Base-by-base conservation (phyloP, 2,329 filamentous ascomycete genomes). In the Hypoxylon sp. region DNA sequence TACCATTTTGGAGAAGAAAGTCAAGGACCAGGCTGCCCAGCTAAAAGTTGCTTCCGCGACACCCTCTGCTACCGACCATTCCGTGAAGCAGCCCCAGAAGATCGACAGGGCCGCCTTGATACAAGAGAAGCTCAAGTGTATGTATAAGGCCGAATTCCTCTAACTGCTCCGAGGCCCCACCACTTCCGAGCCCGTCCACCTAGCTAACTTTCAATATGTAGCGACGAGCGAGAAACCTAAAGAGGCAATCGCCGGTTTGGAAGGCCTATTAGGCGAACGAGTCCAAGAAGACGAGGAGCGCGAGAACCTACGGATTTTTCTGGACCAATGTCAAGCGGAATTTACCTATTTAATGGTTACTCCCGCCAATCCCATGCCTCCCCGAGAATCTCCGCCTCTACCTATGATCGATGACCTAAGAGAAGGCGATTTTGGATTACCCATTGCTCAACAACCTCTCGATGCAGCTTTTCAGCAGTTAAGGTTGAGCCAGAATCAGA, bases 1-100 rank as follows among this genome's bases (percentile, higher is more conserved):
- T 51, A 80, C 86, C 45, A 90, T 97, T 73, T 80, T 97, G 57
- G 92, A 97, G 75, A 84, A 86, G 64, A 94, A 93, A 57, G 78
- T 97, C 65, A 91, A 89, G 72, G 88, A 90, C 57, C 90, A 96
- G 74, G 81, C 89, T 15, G 81, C 82, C 43, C 88, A 91, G 73
- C 78, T 83, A 55, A 89, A 86, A 59, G 73, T 80, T 12, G 75
- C 79, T 16, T 75, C 71, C 63, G 38, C 73, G 51, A 67, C 69
- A n/a, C 29, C 67, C n/a, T 58, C 76, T 69, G 64, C 74, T 74
- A 37, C 63, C 69, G 59, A 78, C 70, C 57, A 78, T 71, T 67
- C 73, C 9, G 78, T 81, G 53, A 78, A 80, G 54, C 59, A 64
- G 16, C 66, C 65, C 4, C 62, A 59, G 25, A 67, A 65, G 29